phyloP scores from a whole-genome alignment of 1,139 yeast genomes.

The Pichia sp. region DNA sequence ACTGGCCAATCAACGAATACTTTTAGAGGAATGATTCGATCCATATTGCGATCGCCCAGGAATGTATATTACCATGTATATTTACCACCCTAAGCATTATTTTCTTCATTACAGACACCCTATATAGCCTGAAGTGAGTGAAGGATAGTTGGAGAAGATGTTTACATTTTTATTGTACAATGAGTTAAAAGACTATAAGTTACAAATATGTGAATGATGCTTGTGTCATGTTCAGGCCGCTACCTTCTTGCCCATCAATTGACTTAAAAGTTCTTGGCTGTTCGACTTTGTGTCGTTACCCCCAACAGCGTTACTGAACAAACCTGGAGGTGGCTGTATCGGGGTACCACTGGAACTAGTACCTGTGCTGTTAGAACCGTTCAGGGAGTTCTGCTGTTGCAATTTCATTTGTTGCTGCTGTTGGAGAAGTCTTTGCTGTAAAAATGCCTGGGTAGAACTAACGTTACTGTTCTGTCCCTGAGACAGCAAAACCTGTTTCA shows the following conservation, averaged over 20 bases:
- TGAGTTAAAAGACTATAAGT: background rate
- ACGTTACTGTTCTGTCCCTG: constrained; percentile 8
- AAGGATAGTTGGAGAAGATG: background rate
- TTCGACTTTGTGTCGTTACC: constrained; percentile 28
- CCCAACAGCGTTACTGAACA: constrained; percentile 30
- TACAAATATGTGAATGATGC: background rate
- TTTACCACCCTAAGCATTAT: background rate
- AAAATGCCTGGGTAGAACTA: constrained; percentile 23
- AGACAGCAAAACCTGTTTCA: constrained; percentile 15
- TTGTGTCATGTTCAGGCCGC: constrained; percentile 13
- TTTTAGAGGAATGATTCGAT: constrained; percentile 4
- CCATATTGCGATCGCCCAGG: background rate
- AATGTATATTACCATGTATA: constrained; percentile 8
- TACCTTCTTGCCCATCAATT: constrained; percentile 61
- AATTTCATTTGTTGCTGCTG: constrained; percentile 25
- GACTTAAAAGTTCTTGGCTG: constrained; percentile 66
- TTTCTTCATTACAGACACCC: no score
- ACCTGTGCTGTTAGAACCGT: constrained; percentile 10
- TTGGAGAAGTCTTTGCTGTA: constrained; percentile 28
- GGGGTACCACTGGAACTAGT: constrained; percentile 20
- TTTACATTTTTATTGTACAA: constrained; percentile 1
- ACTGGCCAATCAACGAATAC: constrained; percentile 13
- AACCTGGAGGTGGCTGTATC: constrained; percentile 41
- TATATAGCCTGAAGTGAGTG: no score
- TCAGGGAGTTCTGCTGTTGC: constrained; percentile 17